phyloP scores from a whole-genome alignment of 2,329 filamentous ascomycete species.

The Pseudocercospora pini-densiflorae region DNA sequence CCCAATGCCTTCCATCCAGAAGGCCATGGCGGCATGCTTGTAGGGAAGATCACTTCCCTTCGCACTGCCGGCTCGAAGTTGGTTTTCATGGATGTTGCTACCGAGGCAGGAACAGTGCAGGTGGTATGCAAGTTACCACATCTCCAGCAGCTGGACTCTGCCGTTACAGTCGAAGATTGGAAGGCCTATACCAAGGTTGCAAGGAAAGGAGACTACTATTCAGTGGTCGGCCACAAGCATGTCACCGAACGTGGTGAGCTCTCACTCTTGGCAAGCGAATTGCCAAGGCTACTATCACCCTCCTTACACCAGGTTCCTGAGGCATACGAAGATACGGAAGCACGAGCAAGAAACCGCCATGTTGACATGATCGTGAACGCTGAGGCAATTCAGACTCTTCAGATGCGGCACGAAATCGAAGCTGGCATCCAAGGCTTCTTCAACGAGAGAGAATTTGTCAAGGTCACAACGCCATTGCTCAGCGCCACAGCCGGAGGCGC shows the following conservation, averaged over 20 bases:
- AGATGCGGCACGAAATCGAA: constrained; percentile 75
- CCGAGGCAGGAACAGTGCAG: constrained; percentile 75
- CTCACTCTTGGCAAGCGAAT: constrained; percentile 68
- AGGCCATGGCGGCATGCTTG: background rate
- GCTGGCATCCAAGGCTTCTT: constrained; percentile 76
- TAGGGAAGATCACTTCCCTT: constrained; percentile 75
- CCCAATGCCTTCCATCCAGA: background rate
- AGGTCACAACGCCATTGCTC: constrained; percentile 90
- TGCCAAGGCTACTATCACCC: constrained; percentile 77
- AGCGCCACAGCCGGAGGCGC: constrained; percentile 84
- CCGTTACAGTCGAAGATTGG: constrained; percentile 50
- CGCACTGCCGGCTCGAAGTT: constrained; percentile 77
- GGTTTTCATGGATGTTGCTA: constrained; percentile 79
- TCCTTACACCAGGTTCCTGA: constrained; percentile 79
- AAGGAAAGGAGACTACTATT: constrained; percentile 79
- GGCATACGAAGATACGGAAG: constrained; percentile 71
- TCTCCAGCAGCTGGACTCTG: constrained; percentile 42
- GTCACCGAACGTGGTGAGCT: constrained; percentile 75
- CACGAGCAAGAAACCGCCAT: constrained; percentile 76
- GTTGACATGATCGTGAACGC: constrained; percentile 82
- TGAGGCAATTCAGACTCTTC: constrained; percentile 68
- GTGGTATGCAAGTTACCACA: constrained; percentile 72
- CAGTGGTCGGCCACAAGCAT: constrained; percentile 70
- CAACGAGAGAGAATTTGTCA: constrained; percentile 72
- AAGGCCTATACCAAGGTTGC: constrained; percentile 68